Conservation (phyloP, 2,329 filamentous ascomycete genomes). For the Colletotrichum spaethianum region DNA sequence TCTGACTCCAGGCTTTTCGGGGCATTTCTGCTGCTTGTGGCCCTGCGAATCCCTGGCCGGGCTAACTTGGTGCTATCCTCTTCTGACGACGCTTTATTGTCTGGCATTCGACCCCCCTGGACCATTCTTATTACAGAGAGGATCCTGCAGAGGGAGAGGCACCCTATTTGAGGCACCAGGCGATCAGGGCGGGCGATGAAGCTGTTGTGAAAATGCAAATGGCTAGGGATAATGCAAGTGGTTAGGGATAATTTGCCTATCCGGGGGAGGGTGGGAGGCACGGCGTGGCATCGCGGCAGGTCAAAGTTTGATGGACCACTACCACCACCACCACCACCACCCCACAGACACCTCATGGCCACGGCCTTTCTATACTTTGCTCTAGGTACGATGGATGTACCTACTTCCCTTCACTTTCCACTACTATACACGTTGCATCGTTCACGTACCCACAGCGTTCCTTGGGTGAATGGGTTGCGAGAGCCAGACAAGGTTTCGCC, state of each 20-base stretch:
- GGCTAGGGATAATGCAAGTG: neutral
- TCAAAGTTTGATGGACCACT: slow-evolving; percentile 28
- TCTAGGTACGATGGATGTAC: too few relatives aligned
- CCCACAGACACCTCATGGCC: too few relatives aligned
- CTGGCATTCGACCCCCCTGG: neutral
- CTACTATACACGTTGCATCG: neutral
- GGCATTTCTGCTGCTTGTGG: slow-evolving; percentile 19
- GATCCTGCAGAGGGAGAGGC: neutral
- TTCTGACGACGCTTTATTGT: slow-evolving; percentile 1
- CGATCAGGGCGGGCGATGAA: neutral
- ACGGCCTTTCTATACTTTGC: neutral
- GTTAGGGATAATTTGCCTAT: neutral
- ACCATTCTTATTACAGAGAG: neutral
- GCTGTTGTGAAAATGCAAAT: neutral
- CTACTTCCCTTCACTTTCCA: neutral
- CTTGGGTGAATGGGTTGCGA: neutral
- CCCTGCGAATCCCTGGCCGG: slow-evolving; percentile 6
- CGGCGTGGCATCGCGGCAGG: neutral
- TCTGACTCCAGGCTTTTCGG: slow-evolving; percentile 1
- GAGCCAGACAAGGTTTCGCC: slow-evolving; percentile 14
- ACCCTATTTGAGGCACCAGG: neutral
- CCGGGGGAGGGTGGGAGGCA: neutral
- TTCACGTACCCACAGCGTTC: neutral
- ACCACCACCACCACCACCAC: too few relatives aligned
- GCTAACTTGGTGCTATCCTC: neutral